Percentiles rank a stretch among this genome's conserved stretches.
phyloP scores from a whole-genome alignment of 2,329 filamentous ascomycete species.

The Chaetomium strumarium region DNA sequence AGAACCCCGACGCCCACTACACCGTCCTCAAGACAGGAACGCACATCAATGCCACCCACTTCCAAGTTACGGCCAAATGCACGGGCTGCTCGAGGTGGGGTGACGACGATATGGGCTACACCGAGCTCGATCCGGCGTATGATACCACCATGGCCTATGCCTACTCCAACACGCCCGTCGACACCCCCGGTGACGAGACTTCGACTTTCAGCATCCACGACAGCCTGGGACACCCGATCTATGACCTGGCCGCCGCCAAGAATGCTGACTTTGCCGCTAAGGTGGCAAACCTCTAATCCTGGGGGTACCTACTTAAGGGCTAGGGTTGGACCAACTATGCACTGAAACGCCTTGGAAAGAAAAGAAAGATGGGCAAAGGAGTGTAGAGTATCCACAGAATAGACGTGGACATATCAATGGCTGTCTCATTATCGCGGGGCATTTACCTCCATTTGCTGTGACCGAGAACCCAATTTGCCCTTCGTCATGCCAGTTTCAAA shows the following conservation, averaged over 20 bases:
- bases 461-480: too few species aligned
- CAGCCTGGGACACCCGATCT: constrained; percentile 32
- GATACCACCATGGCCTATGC: constrained; percentile 38
- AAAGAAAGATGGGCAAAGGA: too few species aligned
- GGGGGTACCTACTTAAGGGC: neutral
- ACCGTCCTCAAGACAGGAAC: constrained; percentile 34
- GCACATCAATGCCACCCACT: constrained; percentile 36
- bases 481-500: too few species aligned
- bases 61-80: constrained; percentile 36
- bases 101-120: constrained; percentile 35
- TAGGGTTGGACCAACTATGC: neutral
- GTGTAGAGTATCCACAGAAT: too few species aligned
- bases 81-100: constrained; percentile 39
- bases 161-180: constrained; percentile 33
- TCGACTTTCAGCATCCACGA: constrained; percentile 40
- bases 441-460: too few species aligned
- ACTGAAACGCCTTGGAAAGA: too few species aligned
- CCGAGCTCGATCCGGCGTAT: constrained; percentile 33
- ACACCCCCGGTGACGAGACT: constrained; percentile 32
- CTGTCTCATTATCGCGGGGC: too few species aligned
- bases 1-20: constrained; percentile 28
- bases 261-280: constrained; percentile 22
- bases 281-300: constrained; percentile 10
- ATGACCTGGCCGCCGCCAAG: constrained; percentile 18
- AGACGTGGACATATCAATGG: too few species aligned